Conservation (phyloP, 192 early-diverging fungal genomes). For the Ambispora gerdemannii region DNA sequence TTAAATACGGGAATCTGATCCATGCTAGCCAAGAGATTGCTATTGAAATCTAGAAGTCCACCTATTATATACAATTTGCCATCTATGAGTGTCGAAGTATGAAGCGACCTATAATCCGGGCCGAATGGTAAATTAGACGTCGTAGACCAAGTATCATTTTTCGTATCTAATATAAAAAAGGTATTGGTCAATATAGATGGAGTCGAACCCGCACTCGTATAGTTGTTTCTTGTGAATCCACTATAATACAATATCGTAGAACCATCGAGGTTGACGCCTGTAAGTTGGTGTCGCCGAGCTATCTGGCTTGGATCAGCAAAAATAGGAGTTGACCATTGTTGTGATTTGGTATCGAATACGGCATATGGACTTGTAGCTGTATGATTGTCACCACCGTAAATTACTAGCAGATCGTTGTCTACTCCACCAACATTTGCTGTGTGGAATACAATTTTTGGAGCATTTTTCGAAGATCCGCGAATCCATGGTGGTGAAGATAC, state of each 20-base stretch:
- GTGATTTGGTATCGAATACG: not conserved
- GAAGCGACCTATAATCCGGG: not conserved
- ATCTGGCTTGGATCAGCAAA: not conserved
- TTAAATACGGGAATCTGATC: not conserved
- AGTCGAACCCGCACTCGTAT: no score
- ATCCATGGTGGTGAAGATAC: not conserved
- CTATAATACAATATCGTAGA: not conserved
- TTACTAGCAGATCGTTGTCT: not conserved
- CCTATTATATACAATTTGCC: not conserved
- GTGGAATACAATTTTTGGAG: not conserved
- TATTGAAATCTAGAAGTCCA: not conserved
- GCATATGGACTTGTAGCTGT: not conserved
- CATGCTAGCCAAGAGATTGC: not conserved
- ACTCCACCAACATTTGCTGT: not conserved
- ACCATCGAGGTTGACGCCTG: not conserved
- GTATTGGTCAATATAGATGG: not conserved
- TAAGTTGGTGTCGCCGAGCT: not conserved
- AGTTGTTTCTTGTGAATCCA: no score
- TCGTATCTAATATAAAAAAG: not conserved
- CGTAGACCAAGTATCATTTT: not conserved
- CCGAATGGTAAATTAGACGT: not conserved
- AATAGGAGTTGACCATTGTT: not conserved
- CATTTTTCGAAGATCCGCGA: not conserved
- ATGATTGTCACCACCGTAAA: not conserved
- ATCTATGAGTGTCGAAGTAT: not conserved